Evolutionary conservation across 169 alveolate genomes (phyloP).

Genomic region (Babesia caballi): DNA sequence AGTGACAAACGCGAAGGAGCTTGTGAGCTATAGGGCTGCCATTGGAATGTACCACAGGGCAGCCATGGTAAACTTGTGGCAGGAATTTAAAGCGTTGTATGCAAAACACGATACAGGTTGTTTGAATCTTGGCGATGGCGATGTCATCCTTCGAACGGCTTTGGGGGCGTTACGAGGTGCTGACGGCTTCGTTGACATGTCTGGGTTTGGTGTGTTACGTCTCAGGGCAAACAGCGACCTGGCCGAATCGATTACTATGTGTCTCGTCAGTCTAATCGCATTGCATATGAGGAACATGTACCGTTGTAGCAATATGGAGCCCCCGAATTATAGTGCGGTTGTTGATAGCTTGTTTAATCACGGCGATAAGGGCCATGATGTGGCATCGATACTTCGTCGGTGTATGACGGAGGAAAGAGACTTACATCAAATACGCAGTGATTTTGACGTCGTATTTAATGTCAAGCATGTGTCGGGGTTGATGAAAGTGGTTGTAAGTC

Average conservation of each 20-base stretch:
- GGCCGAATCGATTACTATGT: background rate
- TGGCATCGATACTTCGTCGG: background rate
- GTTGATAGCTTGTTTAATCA: background rate
- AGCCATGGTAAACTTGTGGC: background rate
- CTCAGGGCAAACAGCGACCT: conserved; percentile 1
- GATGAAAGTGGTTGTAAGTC: background rate
- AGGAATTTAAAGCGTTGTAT: background rate
- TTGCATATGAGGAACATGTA: background rate
- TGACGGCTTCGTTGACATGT: background rate
- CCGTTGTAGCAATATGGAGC: background rate
- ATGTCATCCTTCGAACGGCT: background rate
- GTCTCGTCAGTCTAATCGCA: background rate
- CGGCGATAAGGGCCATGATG: background rate
- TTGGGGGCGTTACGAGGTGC: background rate
- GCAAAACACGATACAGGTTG: background rate
- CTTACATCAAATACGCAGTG: background rate
- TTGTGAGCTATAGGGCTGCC: background rate
- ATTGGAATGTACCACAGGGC: conserved; percentile 3
- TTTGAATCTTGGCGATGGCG: background rate
- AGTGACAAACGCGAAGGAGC: background rate
- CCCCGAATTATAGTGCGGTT: background rate
- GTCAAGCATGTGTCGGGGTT: background rate
- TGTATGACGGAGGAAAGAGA: background rate
- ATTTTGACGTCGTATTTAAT: no score
- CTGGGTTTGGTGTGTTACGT: background rate